Evolutionary conservation across 352 stramenopile species (phyloP), one percentile per base, ranked within the genome.

Genomic region (Globisporangium recalcitrans): DNA sequence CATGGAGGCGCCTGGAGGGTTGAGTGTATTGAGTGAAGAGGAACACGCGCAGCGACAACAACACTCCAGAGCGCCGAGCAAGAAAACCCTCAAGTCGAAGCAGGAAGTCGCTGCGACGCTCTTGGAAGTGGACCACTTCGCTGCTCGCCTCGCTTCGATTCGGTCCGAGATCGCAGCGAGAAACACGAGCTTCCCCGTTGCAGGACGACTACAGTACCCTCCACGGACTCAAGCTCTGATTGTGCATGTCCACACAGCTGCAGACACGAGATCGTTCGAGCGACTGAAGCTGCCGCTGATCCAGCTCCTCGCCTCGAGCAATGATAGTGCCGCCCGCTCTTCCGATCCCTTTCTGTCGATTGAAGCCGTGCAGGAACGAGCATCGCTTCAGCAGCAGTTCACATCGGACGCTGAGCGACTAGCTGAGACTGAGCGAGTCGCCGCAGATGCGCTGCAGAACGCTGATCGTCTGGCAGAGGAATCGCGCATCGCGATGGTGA

Each of bases 381-480:
- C 69, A 1, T 14, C 53, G 4, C 60, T 52, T 0, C 68, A 79
- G 31, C 36, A 72, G 27, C 64, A 76, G 38, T 84, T 76, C 31
- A 58, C 62, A 7, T 52, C 55, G 11, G 74, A 85, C 14, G 62
- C 51, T 44, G 65, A 74, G 6, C 63, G 53, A 13, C 48, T 86
- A 9, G 32, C 60, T 2, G 38, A 26, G 1, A 72, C 64, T 3
- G 80, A 88, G 22, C n/a, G 71, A 42, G 42, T 52, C 19, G 76
- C 71, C 16, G 70, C 53, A 13, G 55, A 42, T 9, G 52, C 67
- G 1, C 52, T 82, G 0, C 75, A 82, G 42, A 55, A 85, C 1
- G 76, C 80, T 3, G 72, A 88, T 7, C 64, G 71, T n/a, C 58
- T 87, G 19, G 71, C 75, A 4, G 82, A 90, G 60, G 71, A 90